Base-by-base conservation (phyloP, 352 stramenopile species). In the Phytopythium delawarense region DNA sequence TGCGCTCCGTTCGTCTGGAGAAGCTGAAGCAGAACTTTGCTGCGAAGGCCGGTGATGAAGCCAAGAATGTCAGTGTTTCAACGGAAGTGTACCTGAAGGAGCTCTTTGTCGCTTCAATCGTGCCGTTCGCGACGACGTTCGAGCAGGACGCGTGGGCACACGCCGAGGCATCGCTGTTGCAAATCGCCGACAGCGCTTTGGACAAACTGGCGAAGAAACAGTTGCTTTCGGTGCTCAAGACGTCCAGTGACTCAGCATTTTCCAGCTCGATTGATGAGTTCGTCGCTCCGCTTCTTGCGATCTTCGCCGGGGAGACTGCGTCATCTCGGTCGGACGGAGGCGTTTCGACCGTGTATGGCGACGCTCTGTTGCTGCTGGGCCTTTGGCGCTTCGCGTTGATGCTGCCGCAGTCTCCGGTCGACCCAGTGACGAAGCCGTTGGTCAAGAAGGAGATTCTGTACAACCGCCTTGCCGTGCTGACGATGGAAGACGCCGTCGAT, bases 401-500 rank as follows among this genome's bases (percentile, higher is more conserved):
- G 46, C 64, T 97, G 23, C 97, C 97, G 39, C 93, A 88, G 49
- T 98, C 93, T 21, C 97, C 97, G 4, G 88, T 99, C 21, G 97
- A 99, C 67, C 97, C 97, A 30, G 94, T 95, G 52, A 89, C 81
- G 62, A 97, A 97, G 68, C 96, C 96, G 23, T 68, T 96, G 2
- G 88, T 98, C 21, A 98, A 99, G 69, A 95, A 98, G 50, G 80
- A 96, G 18, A 84, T 97, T 50, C 70, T 99, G 25, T 73, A 98
- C 63, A 87, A 84, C 58, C 88, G 92, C 11, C 71, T 99, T 21
- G 72, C 84, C 7, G 84, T 87, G 71, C 54, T 81, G 1, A 88
- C 85, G 6, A 70, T 94, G 37, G 77, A 91, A 35, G 66, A 81
- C 18, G 70, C 81, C 4, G 78, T 80, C 12, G 79, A 86, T 59